phyloP scores from a whole-genome alignment of 2,329 filamentous ascomycete species.

The Fusarium mexicanum region DNA sequence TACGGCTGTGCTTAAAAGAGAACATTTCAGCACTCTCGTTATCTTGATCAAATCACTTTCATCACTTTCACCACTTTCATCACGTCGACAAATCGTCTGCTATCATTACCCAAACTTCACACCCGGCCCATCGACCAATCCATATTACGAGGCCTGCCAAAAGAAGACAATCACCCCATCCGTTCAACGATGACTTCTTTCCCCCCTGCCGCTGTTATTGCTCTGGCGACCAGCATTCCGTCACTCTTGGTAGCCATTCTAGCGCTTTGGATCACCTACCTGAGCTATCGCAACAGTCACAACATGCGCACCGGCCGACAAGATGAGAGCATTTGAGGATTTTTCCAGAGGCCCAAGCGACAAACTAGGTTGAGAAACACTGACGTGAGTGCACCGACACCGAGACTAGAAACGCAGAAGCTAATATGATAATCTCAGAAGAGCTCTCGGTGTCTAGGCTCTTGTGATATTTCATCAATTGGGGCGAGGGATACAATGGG shows the following conservation, averaged over 20 bases:
- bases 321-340: neutral
- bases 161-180: neutral
- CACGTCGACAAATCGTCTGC: fast-evolving
- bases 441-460: fast-evolving
- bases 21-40: neutral
- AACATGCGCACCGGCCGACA: neutral
- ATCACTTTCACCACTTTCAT: neutral
- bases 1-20: neutral
- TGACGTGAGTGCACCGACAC: neutral
- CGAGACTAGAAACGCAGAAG: neutral
- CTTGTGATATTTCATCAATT: neutral
- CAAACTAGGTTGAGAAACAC: neutral
- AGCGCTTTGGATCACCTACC: neutral
- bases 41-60: fast-evolving
- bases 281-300: neutral
- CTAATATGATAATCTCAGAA: neutral
- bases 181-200: neutral
- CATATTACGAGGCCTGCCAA: neutral
- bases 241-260: neutral
- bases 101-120: neutral
- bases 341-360: fast-evolving
- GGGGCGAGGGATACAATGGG: fast-evolving
- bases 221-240: neutral
- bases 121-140: neutral
- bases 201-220: neutral